Conservation (phyloP, 306 rosid genomes). For the Ammopiptanthus mongolicus region DNA sequence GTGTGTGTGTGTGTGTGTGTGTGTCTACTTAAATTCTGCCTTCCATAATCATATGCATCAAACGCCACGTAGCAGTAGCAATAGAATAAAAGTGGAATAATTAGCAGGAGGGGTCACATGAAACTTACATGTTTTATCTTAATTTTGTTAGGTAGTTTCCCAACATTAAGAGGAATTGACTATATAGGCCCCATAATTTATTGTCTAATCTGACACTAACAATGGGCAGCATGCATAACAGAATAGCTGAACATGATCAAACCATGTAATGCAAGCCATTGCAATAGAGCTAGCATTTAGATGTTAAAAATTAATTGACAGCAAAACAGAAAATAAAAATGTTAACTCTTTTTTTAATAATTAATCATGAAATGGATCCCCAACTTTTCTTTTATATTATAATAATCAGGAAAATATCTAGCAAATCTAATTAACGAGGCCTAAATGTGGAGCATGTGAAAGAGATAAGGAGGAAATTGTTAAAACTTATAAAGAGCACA, state of each 20-base stretch:
- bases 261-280: constrained; percentile 15
- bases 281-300: constrained; percentile 11
- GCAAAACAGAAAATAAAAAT: neutral
- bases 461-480: constrained; percentile 5
- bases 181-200: neutral
- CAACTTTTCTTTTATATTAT: neutral
- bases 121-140: neutral
- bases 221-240: neutral
- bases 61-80: constrained; percentile 4
- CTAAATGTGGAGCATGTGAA: constrained; percentile 38
- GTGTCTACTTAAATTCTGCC: neutral
- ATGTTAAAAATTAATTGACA: neutral
- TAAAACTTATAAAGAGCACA: neutral
- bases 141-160: constrained; percentile 22
- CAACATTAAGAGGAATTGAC: constrained; percentile 3
- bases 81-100: neutral
- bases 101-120: neutral
- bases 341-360: neutral
- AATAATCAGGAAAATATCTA: neutral
- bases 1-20: too few species aligned
- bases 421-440: neutral
- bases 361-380: too few species aligned
- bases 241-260: constrained; percentile 33
- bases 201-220: neutral
- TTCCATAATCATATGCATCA: constrained; percentile 15